Evolutionary conservation across 108 stramenopile species (phyloP), one percentile per base, ranked within the genome.

Genomic region (Chaetoceros muelleri): DNA sequence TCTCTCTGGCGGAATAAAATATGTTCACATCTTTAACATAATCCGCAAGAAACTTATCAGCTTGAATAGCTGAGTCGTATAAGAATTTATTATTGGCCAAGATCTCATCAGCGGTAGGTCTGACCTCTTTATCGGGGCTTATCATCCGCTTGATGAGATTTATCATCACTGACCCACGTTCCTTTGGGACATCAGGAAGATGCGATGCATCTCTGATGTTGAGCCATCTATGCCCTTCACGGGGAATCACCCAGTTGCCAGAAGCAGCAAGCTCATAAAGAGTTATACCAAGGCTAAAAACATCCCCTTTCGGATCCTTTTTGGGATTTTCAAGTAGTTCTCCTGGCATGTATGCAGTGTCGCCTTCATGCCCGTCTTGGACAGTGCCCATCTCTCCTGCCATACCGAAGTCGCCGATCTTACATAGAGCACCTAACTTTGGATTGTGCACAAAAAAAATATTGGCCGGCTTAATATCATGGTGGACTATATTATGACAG

Each of bases 331-430:
- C 55, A 1, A 81, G 54, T 0, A 84, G 66, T 54, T 90, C 88
- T 24, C 57, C 71, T 3, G 88, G 69, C 81, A 90, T 84, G 63
- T 86, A 90, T 7, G 63, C 52, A 18, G 82, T 75, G 55, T 90
- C 88, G 49, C 88, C 88, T 62, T 90, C 88, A 64, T 85, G 88
- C 20, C 88, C 88, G 40, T 90, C 88, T 56, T 80, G 82, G 17
- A 55, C 60, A 22, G 71, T 71, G 5, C 88, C 88, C 53, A 80
- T 73, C 13, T 78, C 72, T 48, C 80, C 82, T 21, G 84, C 76
- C 64, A 91, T 64, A 2, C 89, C 89, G 61, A 91, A 91, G 52
- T 91, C 89, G 16, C 89, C 89, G 40, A 91, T 91, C 51, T 91
- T 91, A 53, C 83, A 84, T 53, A 86, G 80, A 23, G 80, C 72